A percentile compares a stretch with the other conserved stretches of the same genome.
These are phyloP conservation scores for Sapria himalayana DNA, from an alignment of 345 rosid genomes.

Conservation along the genomic window DNA sequence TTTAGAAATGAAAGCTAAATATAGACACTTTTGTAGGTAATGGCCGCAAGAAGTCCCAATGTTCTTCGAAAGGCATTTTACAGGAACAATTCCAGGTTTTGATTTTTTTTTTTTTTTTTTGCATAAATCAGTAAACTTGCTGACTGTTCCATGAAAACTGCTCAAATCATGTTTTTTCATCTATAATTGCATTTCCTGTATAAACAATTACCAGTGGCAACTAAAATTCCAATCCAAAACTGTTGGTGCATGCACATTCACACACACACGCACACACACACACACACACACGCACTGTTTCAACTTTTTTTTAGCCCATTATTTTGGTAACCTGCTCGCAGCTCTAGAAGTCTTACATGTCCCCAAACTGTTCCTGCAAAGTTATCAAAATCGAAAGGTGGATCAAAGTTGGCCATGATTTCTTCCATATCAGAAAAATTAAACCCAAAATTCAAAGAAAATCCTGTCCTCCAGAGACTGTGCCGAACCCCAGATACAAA, in stretches of 20 bases:
- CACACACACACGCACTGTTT: too few species aligned
- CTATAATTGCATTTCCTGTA: too few species aligned
- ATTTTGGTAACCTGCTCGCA: too few species aligned
- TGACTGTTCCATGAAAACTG: too few species aligned
- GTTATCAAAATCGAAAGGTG: constrained; percentile 38
- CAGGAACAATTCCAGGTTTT: constrained; percentile 28
- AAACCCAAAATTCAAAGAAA: constrained; percentile 23
- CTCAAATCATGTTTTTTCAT: too few species aligned
- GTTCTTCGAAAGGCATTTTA: constrained; percentile 40
- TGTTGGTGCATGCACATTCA: too few species aligned
- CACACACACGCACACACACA: too few species aligned
- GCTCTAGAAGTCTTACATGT: constrained; percentile 32
- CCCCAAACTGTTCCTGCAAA: constrained; percentile 77
- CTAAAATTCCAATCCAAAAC: too few species aligned
- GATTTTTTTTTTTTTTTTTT: not conserved
- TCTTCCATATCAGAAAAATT: constrained; percentile 42
- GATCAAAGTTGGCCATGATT: constrained; percentile 47
- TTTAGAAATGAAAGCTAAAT: not conserved
- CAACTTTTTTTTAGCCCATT: too few species aligned
- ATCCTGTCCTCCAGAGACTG: constrained; percentile 11
- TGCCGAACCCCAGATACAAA: constrained; percentile 25
- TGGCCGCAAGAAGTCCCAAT: constrained; percentile 96
- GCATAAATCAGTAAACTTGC: too few species aligned
- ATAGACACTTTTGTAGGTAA: constrained; percentile 26
- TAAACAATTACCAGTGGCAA: too few species aligned